phyloP scores from a whole-genome alignment of 176 grass and related monocot species.

The Zea mays region DNA sequence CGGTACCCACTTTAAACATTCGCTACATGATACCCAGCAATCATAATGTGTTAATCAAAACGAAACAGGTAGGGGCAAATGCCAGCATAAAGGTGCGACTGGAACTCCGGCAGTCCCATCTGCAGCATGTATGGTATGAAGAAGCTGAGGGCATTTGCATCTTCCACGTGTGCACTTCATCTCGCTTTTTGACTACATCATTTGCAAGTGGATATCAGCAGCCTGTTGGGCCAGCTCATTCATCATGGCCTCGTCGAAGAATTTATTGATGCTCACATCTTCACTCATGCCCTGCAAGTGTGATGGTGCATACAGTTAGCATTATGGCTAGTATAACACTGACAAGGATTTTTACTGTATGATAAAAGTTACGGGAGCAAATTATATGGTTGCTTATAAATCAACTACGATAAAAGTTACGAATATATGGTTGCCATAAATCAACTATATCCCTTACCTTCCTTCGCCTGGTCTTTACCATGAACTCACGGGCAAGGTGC shows the following conservation, averaged over 20 bases:
- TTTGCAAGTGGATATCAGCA: conserved; percentile 82
- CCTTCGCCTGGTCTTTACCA: conserved; percentile 94
- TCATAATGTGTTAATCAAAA: conserved; percentile 17
- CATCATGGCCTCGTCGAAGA: conserved; percentile 98
- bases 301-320: conserved; percentile 9
- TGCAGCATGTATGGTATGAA: not conserved
- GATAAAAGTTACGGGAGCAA: not conserved
- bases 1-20: not conserved
- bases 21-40: conserved; percentile 2
- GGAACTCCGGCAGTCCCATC: not conserved
- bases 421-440: not conserved
- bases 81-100: not conserved
- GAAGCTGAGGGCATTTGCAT: not conserved
- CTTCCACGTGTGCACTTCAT: not conserved
- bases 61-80: not conserved
- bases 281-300: conserved; percentile 92
- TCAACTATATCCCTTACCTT: conserved; percentile 43
- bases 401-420: not conserved
- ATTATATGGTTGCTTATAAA: conserved; percentile 4
- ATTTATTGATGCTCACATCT: conserved; percentile 96
- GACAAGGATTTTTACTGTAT: not conserved
- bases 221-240: conserved; percentile 93
- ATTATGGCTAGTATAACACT: not conserved
- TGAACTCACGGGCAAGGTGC: conserved; percentile 96
- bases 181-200: conserved; percentile 52